phyloP scores from a whole-genome alignment of 768 basidiomycete genomes.

The Flagelloscypha sp. region DNA sequence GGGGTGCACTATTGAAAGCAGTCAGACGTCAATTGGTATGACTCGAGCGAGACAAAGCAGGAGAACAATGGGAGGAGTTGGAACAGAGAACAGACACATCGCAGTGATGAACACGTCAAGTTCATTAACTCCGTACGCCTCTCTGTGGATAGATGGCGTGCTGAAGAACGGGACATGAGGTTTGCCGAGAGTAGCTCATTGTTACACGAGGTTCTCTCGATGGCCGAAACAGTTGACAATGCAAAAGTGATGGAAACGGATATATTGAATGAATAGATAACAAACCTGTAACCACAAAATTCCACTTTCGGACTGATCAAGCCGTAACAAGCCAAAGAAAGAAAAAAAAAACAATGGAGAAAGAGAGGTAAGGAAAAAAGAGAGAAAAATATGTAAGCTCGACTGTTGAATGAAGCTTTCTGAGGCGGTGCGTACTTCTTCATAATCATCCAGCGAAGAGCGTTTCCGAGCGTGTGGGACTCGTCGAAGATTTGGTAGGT shows the following conservation, averaged over 20 bases:
- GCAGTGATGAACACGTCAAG: no score
- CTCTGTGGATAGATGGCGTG: no score
- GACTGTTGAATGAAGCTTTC: no score
- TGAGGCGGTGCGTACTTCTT: constrained; percentile 66
- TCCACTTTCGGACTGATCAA: constrained; percentile 92
- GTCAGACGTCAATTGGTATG: no score
- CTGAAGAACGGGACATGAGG: no score
- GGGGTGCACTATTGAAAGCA: constrained; percentile 58
- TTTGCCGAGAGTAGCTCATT: no score
- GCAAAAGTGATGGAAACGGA: neutral
- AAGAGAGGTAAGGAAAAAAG: constrained; percentile 1
- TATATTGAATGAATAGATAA: constrained; percentile 6
- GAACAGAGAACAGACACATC: no score
- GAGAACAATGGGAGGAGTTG: constrained; percentile 3
- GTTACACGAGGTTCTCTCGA: no score
- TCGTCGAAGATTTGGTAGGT: constrained; percentile 92
- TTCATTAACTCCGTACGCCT: no score
- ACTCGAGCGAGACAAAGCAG: no score
- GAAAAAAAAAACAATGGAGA: neutral
- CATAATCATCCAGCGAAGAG: constrained; percentile 97
- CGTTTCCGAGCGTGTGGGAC: constrained; percentile 93
- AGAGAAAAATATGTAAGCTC: constrained; percentile 5
- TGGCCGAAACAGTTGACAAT: constrained; percentile 7
- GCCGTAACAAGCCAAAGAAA: no score
- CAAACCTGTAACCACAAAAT: constrained; percentile 95